These are phyloP conservation scores for Ceratocystiopsis sp. DNA, from an alignment of 2,329 filamentous ascomycete species.

Conservation along the genomic window DNA sequence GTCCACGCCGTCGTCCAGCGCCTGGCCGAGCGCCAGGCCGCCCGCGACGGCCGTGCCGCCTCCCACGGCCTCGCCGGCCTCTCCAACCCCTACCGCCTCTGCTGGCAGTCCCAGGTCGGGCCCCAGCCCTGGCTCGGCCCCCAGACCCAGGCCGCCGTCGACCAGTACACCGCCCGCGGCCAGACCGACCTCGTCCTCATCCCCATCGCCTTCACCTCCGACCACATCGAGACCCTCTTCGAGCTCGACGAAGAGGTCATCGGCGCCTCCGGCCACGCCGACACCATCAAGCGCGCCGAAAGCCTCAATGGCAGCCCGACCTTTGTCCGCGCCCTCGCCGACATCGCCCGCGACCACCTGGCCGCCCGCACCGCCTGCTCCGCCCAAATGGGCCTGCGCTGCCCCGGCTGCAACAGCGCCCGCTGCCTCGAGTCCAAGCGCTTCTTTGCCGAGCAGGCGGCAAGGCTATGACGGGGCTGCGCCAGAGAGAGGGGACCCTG, in stretches of 20 bases:
- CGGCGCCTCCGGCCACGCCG: slow-evolving; percentile 60
- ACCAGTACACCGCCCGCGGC: slow-evolving; percentile 76
- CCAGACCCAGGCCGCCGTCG: slow-evolving; percentile 77
- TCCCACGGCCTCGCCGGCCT: slow-evolving; percentile 30
- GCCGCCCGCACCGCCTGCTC: slow-evolving; percentile 52
- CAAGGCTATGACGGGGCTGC: too few species aligned
- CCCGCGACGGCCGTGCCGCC: too few species aligned
- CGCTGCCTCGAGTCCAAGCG: slow-evolving; percentile 64
- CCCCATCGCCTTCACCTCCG: slow-evolving; percentile 95
- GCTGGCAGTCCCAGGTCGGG: slow-evolving; percentile 97
- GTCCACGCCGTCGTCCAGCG: slow-evolving; percentile 94
- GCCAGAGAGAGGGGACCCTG: too few species aligned
- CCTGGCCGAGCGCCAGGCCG: slow-evolving; percentile 21
- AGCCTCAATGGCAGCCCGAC: slow-evolving; percentile 80
- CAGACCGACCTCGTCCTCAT: slow-evolving; percentile 84
- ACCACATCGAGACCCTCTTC: slow-evolving; percentile 94
- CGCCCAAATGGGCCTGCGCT: slow-evolving; percentile 74
- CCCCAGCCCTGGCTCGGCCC: slow-evolving; percentile 90
- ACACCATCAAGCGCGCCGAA: slow-evolving; percentile 76
- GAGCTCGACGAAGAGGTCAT: slow-evolving; percentile 94
- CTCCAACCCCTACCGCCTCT: slow-evolving; percentile 79
- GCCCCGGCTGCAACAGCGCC: slow-evolving; percentile 84
- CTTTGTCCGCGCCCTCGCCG: slow-evolving; percentile 79
- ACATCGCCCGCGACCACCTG: slow-evolving; percentile 70
- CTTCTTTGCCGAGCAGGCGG: slow-evolving; percentile 32